phyloP scores from a whole-genome alignment of 352 stramenopile species.

The Pythium myriotylum region DNA sequence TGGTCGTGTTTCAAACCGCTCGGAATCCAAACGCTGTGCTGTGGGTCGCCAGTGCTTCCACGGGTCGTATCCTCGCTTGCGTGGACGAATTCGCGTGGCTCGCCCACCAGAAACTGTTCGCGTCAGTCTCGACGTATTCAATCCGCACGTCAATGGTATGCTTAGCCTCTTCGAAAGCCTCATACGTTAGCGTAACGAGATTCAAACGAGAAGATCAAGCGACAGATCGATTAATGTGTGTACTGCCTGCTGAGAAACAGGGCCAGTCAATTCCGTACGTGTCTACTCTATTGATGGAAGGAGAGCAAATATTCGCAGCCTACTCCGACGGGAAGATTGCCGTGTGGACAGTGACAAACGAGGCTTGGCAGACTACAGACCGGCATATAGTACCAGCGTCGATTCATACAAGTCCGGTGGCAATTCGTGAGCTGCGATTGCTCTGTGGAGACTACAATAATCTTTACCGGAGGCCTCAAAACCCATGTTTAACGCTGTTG shows the following conservation, averaged over 20 bases:
- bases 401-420: not conserved
- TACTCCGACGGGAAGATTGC: slow-evolving; percentile 7
- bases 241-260: not conserved
- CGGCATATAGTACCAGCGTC: not conserved
- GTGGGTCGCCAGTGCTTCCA: slow-evolving; percentile 2
- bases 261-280: not conserved
- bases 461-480: not conserved
- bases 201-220: not conserved
- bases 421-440: slow-evolving; percentile 2
- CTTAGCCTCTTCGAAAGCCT: slow-evolving; percentile 5
- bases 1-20: slow-evolving; percentile 8
- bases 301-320: not conserved
- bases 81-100: slow-evolving; percentile 23
- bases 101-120: not conserved
- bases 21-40: slow-evolving; percentile 4
- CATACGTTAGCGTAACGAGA: slow-evolving; percentile 5
- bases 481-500: not conserved
- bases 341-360: slow-evolving; percentile 1
- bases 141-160: not conserved
- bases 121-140: not conserved
- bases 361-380: not conserved
- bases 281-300: not conserved
- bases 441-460: not conserved
- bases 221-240: not conserved
- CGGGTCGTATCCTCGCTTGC: slow-evolving; percentile 10